These are phyloP conservation scores for Rhizopus arrhizus DNA, from an alignment of 371 early-diverging fungal species.

Conservation along the genomic window DNA sequence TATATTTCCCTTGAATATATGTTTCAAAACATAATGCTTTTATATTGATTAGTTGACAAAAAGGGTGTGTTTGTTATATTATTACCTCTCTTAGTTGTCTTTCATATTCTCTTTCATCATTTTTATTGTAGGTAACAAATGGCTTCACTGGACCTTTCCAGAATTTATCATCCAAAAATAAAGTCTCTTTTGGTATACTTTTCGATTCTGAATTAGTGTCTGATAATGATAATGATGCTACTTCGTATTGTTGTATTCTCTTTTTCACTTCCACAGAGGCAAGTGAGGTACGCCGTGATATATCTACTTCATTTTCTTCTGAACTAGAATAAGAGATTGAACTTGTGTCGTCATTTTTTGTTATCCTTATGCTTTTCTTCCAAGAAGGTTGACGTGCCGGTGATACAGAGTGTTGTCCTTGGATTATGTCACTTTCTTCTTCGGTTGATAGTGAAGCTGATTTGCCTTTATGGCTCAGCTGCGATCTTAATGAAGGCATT, in stretches of 20 bases:
- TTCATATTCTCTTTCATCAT: constrained; percentile 32
- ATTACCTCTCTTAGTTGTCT: constrained; percentile 34
- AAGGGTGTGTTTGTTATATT: not conserved
- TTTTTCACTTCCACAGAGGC: constrained; percentile 18
- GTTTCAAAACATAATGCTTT: constrained; percentile 35
- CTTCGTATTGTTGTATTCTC: not conserved
- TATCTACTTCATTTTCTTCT: constrained; percentile 18
- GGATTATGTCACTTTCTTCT: not conserved
- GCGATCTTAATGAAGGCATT: constrained; percentile 15
- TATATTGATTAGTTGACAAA: not conserved
- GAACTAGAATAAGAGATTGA: constrained; percentile 8
- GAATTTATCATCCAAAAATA: not conserved
- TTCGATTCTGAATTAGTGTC: constrained; percentile 21
- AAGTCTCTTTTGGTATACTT: constrained; percentile 2
- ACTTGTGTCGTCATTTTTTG: constrained; percentile 10
- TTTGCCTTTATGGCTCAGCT: constrained; percentile 4
- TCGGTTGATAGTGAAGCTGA: constrained; percentile 10
- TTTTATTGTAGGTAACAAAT: constrained; percentile 19
- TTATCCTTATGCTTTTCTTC: constrained; percentile 15
- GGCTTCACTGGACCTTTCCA: constrained; percentile 12
- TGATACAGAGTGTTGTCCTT: not conserved
- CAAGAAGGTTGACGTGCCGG: constrained; percentile 20
- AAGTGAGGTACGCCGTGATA: constrained; percentile 17
- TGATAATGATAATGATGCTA: constrained; percentile 5
- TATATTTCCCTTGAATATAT: constrained; percentile 27